Base-by-base conservation (phyloP, 352 stramenopile genomes). In the Globisporangium radiosum region DNA sequence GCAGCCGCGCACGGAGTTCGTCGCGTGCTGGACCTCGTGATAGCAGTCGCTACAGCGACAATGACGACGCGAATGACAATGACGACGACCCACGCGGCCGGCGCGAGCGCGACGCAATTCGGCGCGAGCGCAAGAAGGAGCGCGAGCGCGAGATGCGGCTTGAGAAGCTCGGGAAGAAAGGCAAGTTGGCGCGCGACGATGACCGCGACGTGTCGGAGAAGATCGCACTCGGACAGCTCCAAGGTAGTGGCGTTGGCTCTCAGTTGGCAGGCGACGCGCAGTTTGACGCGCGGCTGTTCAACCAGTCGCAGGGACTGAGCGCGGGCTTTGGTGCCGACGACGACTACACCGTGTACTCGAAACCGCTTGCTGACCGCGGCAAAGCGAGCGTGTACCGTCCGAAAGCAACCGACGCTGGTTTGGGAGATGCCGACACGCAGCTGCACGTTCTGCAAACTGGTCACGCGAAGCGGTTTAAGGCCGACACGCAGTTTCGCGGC, bases 281-380 rank as follows among this genome's bases (percentile, higher is more conserved):
- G 62, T 99, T 99, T 62, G 97, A 99, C 77, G 94, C 88, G 40
- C 83, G 97, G 4, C 73, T 99, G 52, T 99, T 99, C 68, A 99
- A 99, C 71, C 96, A 99, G 75, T 97, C 86, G 36, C 88, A 96
- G 38, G 97, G 97, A 10, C 79, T 99, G 55, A 85, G 91, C 62
- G 90, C 89, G 19, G 97, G 97, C 38, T 99, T 99, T 81, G 97
- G 96, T 8, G 72, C 74, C 5, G 97, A 99, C 17, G 97, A 99
- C 64, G 97, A 99, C 47, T 99, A 99, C 76, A 98, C 97, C 63
- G 88, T 98, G 1, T 99, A 99, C 75, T 96, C 81, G 7, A 98
- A 99, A 72, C 95, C 97, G 11, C 84, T 99, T 68, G 96, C 99
- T 50, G 87, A 97, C 59, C 85, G 89, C 10, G 87, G 87, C 50